Evolutionary conservation across 805 yeast genomes (phyloP), one percentile per base, ranked within the genome.

Genomic region (Yarrowia sp.): DNA sequence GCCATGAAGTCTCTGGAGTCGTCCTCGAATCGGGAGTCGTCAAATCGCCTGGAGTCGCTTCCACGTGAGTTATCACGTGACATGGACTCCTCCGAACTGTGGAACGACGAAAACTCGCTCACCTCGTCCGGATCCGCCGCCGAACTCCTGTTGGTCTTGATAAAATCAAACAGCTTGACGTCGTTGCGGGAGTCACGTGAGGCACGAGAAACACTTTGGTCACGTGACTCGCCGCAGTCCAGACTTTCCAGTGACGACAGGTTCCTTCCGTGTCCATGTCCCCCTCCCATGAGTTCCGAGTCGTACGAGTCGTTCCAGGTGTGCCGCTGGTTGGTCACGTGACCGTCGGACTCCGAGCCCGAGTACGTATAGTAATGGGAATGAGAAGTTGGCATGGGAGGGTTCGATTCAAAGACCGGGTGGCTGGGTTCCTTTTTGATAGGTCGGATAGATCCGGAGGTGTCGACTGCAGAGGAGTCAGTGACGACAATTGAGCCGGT

Each of bases 291-390:
- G 22, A 26, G 48, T 8, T 56, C 55, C 49, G 70, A 58, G 55
- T 52, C 46, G 45, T 38, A 69, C 15, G 68, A 49, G 53, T 69
- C 69, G 55, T 53, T 68, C 69, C 53, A 66, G 14, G 42, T 64
- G 69, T 50, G 56, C 35, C 52, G 32, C 48, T 48, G 70, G 19
- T 49, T 32, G 36, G 15, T 8, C 19, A 14, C 12, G 14, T 41
- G n/a, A 10, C 15, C 53, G 2, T 36, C 55, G 11, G 65, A 59
- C n/a, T 59, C 65, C 8, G 52, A 43, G 8, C 65, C 52, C 8
- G 65, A 45, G 35, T 59, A 35, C 2, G 65, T 59, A 35, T 43
- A 43, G 65, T 59, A 59, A 14, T 59, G 65, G 9, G 65, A 59
- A 14, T 59, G 50, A 0, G 65, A 59, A 1, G 65, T 35, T 2